These are phyloP conservation scores for Cenchrus purpureus DNA, from an alignment of 176 grass and related monocot genomes.

Conservation along the genomic window DNA sequence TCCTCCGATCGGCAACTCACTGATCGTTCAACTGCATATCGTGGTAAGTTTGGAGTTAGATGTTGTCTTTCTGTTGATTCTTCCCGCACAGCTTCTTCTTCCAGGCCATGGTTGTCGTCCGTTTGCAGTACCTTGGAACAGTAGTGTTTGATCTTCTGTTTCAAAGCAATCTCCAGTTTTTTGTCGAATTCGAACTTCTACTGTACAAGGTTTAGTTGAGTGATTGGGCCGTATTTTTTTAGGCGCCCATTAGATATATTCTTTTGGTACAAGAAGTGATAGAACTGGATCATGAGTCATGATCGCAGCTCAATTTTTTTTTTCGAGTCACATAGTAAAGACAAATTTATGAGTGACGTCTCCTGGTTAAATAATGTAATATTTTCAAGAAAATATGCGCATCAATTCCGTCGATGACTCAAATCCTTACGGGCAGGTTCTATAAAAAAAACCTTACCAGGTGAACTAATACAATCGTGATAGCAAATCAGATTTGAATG, in stretches of 20 bases:
- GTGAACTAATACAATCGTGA: too few species aligned
- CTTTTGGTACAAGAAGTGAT: neutral
- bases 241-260: neutral
- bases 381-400: too few species aligned
- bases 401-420: too few species aligned
- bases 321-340: too few species aligned
- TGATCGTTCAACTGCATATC: neutral
- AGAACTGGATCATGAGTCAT: neutral
- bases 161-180: neutral
- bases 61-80: neutral
- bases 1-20: constrained; percentile 27
- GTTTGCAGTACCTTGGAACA: too few species aligned
- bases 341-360: too few species aligned
- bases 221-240: neutral
- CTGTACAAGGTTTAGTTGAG: neutral
- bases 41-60: neutral
- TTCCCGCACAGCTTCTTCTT: neutral
- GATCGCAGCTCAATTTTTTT: neutral
- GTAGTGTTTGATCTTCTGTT: neutral
- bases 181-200: neutral
- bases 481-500: neutral
- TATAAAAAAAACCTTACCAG: too few species aligned
- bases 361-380: too few species aligned
- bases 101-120: neutral
- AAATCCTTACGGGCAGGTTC: too few species aligned